phyloP scores from a whole-genome alignment of 257 asterid species.

The Gynochthodes officinalis region DNA sequence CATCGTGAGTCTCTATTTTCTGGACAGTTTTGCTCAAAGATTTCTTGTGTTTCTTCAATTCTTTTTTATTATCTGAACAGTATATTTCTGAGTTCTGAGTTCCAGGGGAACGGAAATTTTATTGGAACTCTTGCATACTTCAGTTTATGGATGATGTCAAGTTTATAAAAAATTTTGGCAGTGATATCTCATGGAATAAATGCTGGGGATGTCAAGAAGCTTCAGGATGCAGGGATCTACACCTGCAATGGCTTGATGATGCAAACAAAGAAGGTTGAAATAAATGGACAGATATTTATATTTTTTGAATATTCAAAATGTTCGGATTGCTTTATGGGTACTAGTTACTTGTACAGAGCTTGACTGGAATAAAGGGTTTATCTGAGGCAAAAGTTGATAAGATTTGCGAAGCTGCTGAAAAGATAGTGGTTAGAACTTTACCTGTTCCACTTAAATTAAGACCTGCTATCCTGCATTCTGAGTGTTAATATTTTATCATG shows the following conservation, averaged over 20 bases:
- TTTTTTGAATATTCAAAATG: background rate
- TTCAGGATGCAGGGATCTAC: constrained; percentile 95
- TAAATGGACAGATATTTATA: background rate
- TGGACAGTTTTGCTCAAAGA: background rate
- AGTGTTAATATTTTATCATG: background rate
- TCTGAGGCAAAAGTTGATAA: constrained; percentile 98
- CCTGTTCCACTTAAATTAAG: background rate
- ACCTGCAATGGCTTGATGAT: constrained; percentile 98
- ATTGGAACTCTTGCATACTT: background rate
- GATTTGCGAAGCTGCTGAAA: constrained; percentile 97
- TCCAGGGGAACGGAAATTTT: background rate
- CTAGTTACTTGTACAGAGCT: constrained; percentile 38
- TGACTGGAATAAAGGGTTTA: constrained; percentile 96
- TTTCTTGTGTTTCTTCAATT: background rate
- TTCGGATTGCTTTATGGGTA: background rate
- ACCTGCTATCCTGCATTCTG: background rate
- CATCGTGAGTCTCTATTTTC: background rate
- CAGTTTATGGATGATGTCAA: background rate
- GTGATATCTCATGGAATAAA: constrained; percentile 96
- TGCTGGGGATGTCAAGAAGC: constrained; percentile 98
- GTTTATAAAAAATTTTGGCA: constrained; percentile 26
- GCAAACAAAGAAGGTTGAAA: constrained; percentile 91
- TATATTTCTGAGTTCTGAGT: background rate
- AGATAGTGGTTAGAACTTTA: constrained; percentile 76
- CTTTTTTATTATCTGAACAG: background rate